phyloP scores from a whole-genome alignment of 2,329 filamentous ascomycete species.

The Aspergillus melleus region DNA sequence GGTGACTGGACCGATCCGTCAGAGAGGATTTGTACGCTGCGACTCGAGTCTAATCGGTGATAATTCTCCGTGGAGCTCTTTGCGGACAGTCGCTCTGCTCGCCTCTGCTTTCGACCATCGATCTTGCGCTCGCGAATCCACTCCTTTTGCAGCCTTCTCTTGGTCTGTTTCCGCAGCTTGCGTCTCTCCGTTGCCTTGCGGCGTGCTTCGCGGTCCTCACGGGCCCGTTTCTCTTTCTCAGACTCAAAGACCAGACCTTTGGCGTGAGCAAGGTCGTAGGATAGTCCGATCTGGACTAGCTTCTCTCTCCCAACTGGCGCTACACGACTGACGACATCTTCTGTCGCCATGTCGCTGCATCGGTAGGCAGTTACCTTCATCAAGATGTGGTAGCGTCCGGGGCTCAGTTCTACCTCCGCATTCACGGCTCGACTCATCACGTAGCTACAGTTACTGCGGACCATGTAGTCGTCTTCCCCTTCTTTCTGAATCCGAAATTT shows the following conservation, averaged over 20 bases:
- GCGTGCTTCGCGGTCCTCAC: conserved; percentile 39
- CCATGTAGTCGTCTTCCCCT: conserved; percentile 60
- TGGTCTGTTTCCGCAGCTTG: conserved; percentile 40
- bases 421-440: conserved; percentile 73
- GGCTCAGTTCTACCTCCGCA: conserved; percentile 71
- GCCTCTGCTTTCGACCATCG: conserved; percentile 30
- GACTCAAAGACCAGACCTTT: conserved; percentile 45
- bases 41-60: conserved; percentile 1
- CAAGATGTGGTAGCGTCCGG: conserved; percentile 73
- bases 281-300: conserved; percentile 53
- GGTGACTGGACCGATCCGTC: conserved; percentile 30
- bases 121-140: conserved; percentile 43
- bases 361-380: conserved; percentile 72
- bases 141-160: conserved; percentile 41
- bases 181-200: conserved; percentile 34
- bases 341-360: conserved; percentile 53
- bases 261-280: conserved; percentile 48
- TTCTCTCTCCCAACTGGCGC: conserved; percentile 69
- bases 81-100: conserved; percentile 28
- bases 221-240: conserved; percentile 33
- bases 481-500: conserved; percentile 62
- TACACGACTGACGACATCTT: conserved; percentile 66
- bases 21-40: conserved; percentile 19
- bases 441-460: conserved; percentile 56
- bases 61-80: conserved; percentile 5